These are phyloP conservation scores for Aspergillus incahuasiensis DNA, from an alignment of 495 filamentous ascomycete species.

Conservation along the genomic window DNA sequence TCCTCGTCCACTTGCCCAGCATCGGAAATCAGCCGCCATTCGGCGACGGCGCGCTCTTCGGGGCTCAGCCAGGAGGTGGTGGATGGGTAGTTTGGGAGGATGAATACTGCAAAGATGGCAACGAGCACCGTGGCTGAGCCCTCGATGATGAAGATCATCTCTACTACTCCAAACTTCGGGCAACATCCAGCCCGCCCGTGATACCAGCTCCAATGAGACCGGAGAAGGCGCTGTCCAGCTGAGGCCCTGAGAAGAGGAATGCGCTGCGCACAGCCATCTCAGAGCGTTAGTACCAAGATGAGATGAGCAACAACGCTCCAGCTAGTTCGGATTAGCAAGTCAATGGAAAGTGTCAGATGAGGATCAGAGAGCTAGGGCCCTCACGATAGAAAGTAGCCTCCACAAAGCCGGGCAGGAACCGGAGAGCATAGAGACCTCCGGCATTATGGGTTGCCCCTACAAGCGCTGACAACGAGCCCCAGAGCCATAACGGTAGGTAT, in stretches of 20 bases:
- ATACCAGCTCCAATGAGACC: slow-evolving; percentile 56
- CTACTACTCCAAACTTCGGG: not conserved
- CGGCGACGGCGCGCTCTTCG: slow-evolving; percentile 61
- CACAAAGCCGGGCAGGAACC: slow-evolving; percentile 64
- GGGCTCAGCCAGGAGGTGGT: slow-evolving; percentile 69
- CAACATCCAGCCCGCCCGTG: slow-evolving; percentile 35
- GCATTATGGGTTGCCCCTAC: slow-evolving; percentile 52
- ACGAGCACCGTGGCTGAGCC: slow-evolving; percentile 21
- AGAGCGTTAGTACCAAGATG: slow-evolving; percentile 47
- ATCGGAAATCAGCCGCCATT: slow-evolving; percentile 70
- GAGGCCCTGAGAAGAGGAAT: slow-evolving; percentile 45
- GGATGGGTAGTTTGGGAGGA: slow-evolving; percentile 74
- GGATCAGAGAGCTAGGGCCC: too few species aligned
- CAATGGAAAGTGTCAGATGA: too few species aligned
- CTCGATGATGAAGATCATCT: too few species aligned
- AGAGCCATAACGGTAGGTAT: slow-evolving; percentile 59
- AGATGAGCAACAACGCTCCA: not conserved
- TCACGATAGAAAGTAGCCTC: slow-evolving; percentile 38
- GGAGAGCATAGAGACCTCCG: slow-evolving; percentile 54
- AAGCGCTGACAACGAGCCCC: slow-evolving; percentile 59
- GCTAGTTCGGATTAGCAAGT: not conserved
- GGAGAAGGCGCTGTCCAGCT: slow-evolving; percentile 61
- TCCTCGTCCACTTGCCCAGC: slow-evolving; percentile 61
- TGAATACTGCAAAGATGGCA: slow-evolving; percentile 49
- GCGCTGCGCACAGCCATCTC: slow-evolving; percentile 47